phyloP scores from a whole-genome alignment of 371 early-diverging fungal species.

The Apophysomyces trapeziformis region DNA sequence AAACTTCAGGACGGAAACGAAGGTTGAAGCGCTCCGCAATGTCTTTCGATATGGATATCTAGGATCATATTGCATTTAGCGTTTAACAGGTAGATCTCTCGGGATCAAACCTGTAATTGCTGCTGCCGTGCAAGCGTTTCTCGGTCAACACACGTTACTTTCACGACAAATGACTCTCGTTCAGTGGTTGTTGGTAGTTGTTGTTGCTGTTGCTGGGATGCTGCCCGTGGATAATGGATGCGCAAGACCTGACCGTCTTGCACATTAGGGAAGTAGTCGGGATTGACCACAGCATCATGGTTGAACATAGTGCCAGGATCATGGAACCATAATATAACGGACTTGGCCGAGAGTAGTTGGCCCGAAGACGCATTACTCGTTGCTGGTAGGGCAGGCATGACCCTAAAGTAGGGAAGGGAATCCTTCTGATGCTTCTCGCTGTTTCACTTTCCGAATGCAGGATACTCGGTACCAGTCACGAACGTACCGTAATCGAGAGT shows the following conservation, averaged over 20 bases:
- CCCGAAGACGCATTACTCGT: constrained; percentile 13
- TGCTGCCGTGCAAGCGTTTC: constrained; percentile 57
- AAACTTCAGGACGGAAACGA: constrained; percentile 64
- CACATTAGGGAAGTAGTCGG: constrained; percentile 77
- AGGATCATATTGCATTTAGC: not conserved
- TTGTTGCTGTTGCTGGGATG: constrained; percentile 25
- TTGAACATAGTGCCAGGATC: constrained; percentile 44
- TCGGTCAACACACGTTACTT: constrained; percentile 53
- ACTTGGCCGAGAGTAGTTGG: constrained; percentile 40
- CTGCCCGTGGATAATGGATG: constrained; percentile 35
- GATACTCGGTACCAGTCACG: too few relatives aligned
- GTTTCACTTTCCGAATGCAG: too few relatives aligned
- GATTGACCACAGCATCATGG: constrained; percentile 84
- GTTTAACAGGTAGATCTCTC: not conserved
- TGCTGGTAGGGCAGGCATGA: constrained; percentile 14
- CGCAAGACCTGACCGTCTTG: constrained; percentile 78
- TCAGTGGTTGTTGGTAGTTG: constrained; percentile 17
- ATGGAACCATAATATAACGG: constrained; percentile 51
- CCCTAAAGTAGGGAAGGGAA: not conserved
- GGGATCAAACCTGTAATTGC: constrained; percentile 53
- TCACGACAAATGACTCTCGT: constrained; percentile 46
- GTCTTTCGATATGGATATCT: constrained; percentile 51
- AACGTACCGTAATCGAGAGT: too few relatives aligned
- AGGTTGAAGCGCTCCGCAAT: constrained; percentile 45
- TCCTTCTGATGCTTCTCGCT: not conserved